These are phyloP conservation scores for Daucus carota DNA, from an alignment of 129 eudicot species.

Conservation along the genomic window DNA sequence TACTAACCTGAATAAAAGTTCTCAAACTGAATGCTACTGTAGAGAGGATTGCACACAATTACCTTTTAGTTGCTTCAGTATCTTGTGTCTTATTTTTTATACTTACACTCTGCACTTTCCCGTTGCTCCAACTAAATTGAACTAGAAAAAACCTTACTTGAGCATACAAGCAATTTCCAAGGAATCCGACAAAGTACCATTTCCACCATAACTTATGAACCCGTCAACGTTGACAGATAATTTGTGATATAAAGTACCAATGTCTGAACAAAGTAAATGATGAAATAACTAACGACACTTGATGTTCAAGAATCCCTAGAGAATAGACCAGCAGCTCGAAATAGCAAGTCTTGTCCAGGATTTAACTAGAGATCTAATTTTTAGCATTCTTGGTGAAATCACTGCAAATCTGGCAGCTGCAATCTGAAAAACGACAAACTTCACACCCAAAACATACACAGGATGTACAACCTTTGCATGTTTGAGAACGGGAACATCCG, in stretches of 20 bases:
- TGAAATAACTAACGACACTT: not conserved
- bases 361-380: not conserved
- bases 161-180: not conserved
- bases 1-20: no score
- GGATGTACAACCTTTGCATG: conserved; percentile 73
- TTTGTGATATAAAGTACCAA: not conserved
- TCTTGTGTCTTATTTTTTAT: not conserved
- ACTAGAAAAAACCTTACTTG: not conserved
- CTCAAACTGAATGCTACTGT: not conserved
- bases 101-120: not conserved
- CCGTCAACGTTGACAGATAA: not conserved
- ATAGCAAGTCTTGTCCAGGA: not conserved
- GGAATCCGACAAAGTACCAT: not conserved
- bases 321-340: not conserved
- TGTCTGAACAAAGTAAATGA: not conserved
- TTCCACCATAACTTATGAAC: not conserved
- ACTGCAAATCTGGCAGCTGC: conserved; percentile 59
- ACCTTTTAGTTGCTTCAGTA: not conserved
- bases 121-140: not conserved
- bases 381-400: conserved; percentile 53
- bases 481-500: conserved; percentile 55
- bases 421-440: conserved; percentile 61
- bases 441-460: conserved; percentile 83
- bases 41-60: not conserved
- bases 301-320: not conserved